Base-by-base conservation (phyloP, 805 yeast species). In the Kazachstania taianensis region DNA sequence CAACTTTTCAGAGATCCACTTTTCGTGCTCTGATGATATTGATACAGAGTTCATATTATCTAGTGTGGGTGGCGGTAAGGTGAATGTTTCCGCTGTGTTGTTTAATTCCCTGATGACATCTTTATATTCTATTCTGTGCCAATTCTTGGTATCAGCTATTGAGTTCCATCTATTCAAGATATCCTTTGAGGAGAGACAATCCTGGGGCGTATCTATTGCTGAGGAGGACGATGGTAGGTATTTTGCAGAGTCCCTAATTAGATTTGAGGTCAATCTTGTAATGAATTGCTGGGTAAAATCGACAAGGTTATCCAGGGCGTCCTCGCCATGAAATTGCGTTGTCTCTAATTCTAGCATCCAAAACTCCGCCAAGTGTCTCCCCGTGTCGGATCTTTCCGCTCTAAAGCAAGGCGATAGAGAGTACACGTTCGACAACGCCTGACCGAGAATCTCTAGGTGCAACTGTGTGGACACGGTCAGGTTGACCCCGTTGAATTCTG, bases 321-420 rank as follows among this genome's bases (percentile, higher is more conserved):
- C 51, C 5, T 87, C 70, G 10, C 65, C 57, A 5, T 67, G 65
- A 2, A 81, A 59, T 55, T 81, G 82, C 7, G 84, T 76, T 15
- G 85, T 58, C 54, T 92, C 99, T 0, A 86, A 94, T 57, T 92
- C 99, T 2, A 92, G 60, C 96, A 92, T 87, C 96, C 96, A 92
- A 57, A 92, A 92, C 57, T 92, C 99, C 40, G 89, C 73, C 40
- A 92, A 60, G 56, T 92, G 99, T 35, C 98, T 69, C 49, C 77
- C 82, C 0, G 99, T 92, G 52, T 85, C 87, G 39, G 94, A 81
- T 34, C 72, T 72, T 52, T 92, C 99, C 0, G 98, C 97, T 43
- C 99, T 67, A 55, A 92, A 92, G 39, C 95, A 84, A 2, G 98
- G 98, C 0, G 86, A 68, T 17, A 89, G 52, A 0, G 94, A 76